These are phyloP conservation scores for Syncephalastrum racemosum DNA, from an alignment of 371 early-diverging fungal genomes.

Conservation along the genomic window DNA sequence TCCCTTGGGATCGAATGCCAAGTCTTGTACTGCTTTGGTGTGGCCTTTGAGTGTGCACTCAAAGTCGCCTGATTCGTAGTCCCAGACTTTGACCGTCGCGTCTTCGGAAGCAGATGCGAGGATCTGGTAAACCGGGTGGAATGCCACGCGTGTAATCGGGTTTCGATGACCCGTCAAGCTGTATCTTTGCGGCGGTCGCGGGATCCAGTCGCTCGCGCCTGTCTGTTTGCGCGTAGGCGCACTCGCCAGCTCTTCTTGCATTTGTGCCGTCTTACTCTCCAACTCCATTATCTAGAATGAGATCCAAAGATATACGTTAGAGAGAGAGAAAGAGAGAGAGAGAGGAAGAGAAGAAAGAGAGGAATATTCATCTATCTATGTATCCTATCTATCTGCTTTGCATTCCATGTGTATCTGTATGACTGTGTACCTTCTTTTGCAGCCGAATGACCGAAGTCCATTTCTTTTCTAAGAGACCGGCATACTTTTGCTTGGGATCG, in stretches of 20 bases:
- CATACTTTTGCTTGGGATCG: conserved; percentile 77
- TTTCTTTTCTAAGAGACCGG: conserved; percentile 90
- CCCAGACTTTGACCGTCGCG: conserved; percentile 89
- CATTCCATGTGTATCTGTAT: no score
- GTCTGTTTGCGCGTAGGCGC: conserved; percentile 67
- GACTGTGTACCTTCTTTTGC: conserved; percentile 76
- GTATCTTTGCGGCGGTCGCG: conserved; percentile 76
- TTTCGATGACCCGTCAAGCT: conserved; percentile 77
- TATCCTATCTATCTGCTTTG: conserved; percentile 65
- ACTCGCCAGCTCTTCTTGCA: conserved; percentile 74
- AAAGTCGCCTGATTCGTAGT: conserved; percentile 87
- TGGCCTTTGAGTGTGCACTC: conserved; percentile 92
- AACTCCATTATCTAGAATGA: conserved; percentile 81
- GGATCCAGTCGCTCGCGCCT: conserved; percentile 75
- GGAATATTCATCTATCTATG: no score
- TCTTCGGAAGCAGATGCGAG: conserved; percentile 91
- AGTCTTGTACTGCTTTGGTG: conserved; percentile 87
- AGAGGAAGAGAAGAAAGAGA: conserved; percentile 2
- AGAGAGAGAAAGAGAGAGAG: conserved; percentile 8
- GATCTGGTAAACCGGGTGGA: conserved; percentile 86
- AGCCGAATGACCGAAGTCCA: conserved; percentile 92
- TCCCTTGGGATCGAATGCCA: conserved; percentile 83
- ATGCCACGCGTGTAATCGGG: conserved; percentile 81
- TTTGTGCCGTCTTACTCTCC: conserved; percentile 72
- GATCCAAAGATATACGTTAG: neutral